Evolutionary conservation across 495 filamentous ascomycete genomes (phyloP).

Genomic region (Astrothelium subdiscretum): DNA sequence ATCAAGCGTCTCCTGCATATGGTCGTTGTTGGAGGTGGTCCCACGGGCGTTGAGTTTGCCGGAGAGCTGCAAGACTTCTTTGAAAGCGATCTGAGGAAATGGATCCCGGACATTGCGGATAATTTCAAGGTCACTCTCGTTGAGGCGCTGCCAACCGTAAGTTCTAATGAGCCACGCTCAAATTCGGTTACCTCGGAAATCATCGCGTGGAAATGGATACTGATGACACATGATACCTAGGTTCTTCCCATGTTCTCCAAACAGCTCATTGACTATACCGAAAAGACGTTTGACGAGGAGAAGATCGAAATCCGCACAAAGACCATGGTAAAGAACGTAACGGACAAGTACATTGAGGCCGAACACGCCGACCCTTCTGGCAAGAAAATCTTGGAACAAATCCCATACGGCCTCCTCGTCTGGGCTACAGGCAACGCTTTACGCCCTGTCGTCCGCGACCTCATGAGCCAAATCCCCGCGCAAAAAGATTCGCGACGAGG

Average conservation of each 20-base stretch:
- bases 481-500: constrained; percentile 92
- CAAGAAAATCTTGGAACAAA: constrained; percentile 61
- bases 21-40: constrained; percentile 97
- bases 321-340: constrained; percentile 97
- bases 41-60: constrained; percentile 96
- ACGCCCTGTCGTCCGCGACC: constrained; percentile 74
- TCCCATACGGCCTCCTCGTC: constrained; percentile 92
- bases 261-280: constrained; percentile 97
- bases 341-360: constrained; percentile 87
- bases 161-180: constrained; percentile 1
- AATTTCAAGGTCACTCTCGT: constrained; percentile 96
- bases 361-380: constrained; percentile 80
- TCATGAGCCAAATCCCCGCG: constrained; percentile 83
- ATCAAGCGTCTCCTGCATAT: constrained; percentile 91
- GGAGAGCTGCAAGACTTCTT: constrained; percentile 99
- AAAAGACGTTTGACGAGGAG: constrained; percentile 97
- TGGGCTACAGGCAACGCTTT: constrained; percentile 98
- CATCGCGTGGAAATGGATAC: background rate
- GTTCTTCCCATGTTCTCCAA: constrained; percentile 97
- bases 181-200: background rate
- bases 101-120: constrained; percentile 86
- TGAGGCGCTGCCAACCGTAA: constrained; percentile 88
- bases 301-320: constrained; percentile 93
- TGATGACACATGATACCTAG: constrained; percentile 11
- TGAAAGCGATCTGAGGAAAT: constrained; percentile 92